phyloP scores from a whole-genome alignment of 2,329 filamentous ascomycete genomes.

The Penicillium glabrum region DNA sequence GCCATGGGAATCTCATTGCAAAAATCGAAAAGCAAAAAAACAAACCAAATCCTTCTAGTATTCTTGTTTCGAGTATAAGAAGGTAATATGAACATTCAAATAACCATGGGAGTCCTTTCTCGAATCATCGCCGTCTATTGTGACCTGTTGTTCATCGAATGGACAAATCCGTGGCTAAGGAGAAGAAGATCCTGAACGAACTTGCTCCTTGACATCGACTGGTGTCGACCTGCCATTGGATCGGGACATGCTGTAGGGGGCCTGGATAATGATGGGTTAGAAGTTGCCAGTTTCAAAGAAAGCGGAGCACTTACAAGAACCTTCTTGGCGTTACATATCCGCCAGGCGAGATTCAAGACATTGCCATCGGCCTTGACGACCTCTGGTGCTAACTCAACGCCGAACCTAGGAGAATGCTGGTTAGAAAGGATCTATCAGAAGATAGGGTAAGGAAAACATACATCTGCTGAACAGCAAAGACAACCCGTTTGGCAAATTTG shows the following conservation, averaged over 20 bases:
- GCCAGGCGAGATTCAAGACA: slow-evolving; percentile 86
- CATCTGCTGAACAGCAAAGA: slow-evolving; percentile 95
- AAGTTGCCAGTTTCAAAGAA: neutral
- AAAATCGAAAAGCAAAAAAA: neutral
- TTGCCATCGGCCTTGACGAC: slow-evolving; percentile 92
- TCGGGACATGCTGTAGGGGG: slow-evolving; percentile 69
- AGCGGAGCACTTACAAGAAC: slow-evolving; percentile 70
- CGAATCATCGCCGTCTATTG: neutral
- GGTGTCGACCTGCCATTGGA: slow-evolving; percentile 65
- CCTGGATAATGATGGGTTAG: slow-evolving; percentile 45
- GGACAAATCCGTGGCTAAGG: neutral
- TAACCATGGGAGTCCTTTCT: neutral
- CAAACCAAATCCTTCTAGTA: neutral
- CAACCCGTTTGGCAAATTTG: slow-evolving; percentile 85
- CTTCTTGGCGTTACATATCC: slow-evolving; percentile 93
- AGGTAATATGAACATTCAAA: neutral
- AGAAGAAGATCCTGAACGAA: too few relatives aligned
- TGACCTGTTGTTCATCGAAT: neutral
- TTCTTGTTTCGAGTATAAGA: neutral
- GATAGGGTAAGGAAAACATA: slow-evolving; percentile 41
- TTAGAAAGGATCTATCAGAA: slow-evolving; percentile 7
- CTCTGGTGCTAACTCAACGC: slow-evolving; percentile 88
- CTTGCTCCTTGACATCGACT: slow-evolving; percentile 32
- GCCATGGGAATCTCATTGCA: neutral
- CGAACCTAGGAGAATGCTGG: slow-evolving; percentile 57